Percentiles rank a stretch among this genome's conserved stretches.
Evolutionary conservation across 805 yeast genomes (phyloP).

Genomic region (Cyberlindnera meyerae): DNA sequence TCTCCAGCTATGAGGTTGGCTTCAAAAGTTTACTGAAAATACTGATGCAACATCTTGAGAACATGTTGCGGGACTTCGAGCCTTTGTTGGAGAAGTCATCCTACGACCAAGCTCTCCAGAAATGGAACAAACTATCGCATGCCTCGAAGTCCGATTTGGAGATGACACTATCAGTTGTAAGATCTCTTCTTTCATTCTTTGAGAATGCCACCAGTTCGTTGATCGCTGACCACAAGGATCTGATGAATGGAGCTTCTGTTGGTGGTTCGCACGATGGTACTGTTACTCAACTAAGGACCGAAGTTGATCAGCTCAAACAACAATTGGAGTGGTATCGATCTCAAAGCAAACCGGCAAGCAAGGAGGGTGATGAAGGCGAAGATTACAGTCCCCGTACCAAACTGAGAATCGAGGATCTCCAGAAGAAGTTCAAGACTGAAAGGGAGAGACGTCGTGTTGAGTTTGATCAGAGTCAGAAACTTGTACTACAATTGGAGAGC

Average conservation of each 20-base stretch:
- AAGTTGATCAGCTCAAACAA: constrained; percentile 14
- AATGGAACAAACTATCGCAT: constrained; percentile 39
- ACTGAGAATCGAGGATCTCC: constrained; percentile 55
- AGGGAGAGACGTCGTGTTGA: constrained; percentile 66
- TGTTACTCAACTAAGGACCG: constrained; percentile 8
- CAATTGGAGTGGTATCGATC: constrained; percentile 19
- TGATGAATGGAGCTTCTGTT: constrained; percentile 19
- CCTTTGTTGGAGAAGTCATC: constrained; percentile 56
- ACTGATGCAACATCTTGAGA: constrained; percentile 44
- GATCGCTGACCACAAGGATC: constrained; percentile 47
- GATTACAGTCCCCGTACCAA: constrained; percentile 34
- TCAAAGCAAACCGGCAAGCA: constrained; percentile 1
- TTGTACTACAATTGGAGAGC: constrained; percentile 48
- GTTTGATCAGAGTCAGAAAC: constrained; percentile 45
- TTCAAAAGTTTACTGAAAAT: constrained; percentile 36
- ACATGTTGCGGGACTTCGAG: constrained; percentile 44
- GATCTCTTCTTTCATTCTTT: constrained; percentile 48
- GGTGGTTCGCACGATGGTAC: constrained; percentile 1
- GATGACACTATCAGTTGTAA: constrained; percentile 28
- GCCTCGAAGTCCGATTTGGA: constrained; percentile 24
- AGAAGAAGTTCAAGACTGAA: constrained; percentile 63
- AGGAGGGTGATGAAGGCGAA: constrained; percentile 1
- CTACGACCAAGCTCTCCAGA: constrained; percentile 51
- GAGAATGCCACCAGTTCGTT: constrained; percentile 57
- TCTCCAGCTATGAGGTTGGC: constrained; percentile 35